phyloP scores from a whole-genome alignment of 139 green algal genomes.

The Chloropicon primus region DNA sequence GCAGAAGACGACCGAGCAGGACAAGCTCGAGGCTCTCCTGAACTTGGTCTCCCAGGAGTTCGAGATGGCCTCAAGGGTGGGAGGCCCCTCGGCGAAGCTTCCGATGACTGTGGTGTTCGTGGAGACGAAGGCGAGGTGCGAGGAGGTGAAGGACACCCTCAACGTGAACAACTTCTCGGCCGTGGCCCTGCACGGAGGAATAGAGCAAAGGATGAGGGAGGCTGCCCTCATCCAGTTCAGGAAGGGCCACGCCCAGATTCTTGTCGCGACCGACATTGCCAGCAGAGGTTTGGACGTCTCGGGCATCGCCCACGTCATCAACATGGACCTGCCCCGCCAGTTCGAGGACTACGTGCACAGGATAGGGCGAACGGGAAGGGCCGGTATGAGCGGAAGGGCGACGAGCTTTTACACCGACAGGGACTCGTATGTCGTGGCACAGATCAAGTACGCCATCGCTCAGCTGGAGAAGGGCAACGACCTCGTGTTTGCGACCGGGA shows the following conservation, averaged over 20 bases:
- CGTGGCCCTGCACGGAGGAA: constrained; percentile 58
- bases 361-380: constrained; percentile 75
- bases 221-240: constrained; percentile 64
- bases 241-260: constrained; percentile 50
- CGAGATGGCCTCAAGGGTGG: constrained; percentile 10
- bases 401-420: constrained; percentile 67
- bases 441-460: constrained; percentile 48
- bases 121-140: constrained; percentile 60
- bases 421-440: constrained; percentile 51
- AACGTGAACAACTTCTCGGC: constrained; percentile 41
- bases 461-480: constrained; percentile 65
- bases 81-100: constrained; percentile 14
- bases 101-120: constrained; percentile 79
- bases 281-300: constrained; percentile 37
- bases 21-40: constrained; percentile 52
- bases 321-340: constrained; percentile 8
- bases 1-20: constrained; percentile 41
- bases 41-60: constrained; percentile 44
- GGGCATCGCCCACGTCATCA: constrained; percentile 21
- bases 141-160: constrained; percentile 61
- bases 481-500: constrained; percentile 66
- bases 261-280: constrained; percentile 48
- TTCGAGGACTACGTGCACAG: constrained; percentile 86
- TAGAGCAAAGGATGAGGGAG: constrained; percentile 58
- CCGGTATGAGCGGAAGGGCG: constrained; percentile 59